Base-by-base conservation (phyloP, 768 basidiomycete genomes). In the Podaxis pistillaris region DNA sequence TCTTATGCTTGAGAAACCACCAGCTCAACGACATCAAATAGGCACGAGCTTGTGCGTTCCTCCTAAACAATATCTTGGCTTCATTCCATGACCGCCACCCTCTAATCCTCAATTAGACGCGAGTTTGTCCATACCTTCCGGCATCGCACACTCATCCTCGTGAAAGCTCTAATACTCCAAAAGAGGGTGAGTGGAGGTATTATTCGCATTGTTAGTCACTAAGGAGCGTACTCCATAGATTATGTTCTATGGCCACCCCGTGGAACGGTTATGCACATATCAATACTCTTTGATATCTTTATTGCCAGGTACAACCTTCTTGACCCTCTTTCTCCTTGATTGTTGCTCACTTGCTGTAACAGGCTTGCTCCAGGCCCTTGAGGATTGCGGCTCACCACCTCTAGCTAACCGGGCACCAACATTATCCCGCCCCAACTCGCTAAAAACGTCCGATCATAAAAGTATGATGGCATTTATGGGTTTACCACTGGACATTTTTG, bases 211-310 rank as follows among this genome's bases (percentile, higher is more conserved):
- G 12, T 3, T 3, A 4, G 12, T 2, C 26, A 13, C 19, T 50
- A 28, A 50, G 19, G 26, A 24, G 26, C 9, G 12, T 24, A 13
- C 7, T 30, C 47, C 28, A 4, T 70, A 96, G 94, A 91, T 98
- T 63, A 90, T 98, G 88, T 96, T 99, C 74, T 97, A 85, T 69
- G 96, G 96, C 5, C 93, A 96, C 70, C 96, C 96, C 0, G 96
- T 98, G 1, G 97, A 99, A 74, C 87, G 88, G 51, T 77, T 99
- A 19, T 98, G 96, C 77, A 98, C 95, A 26, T 98, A 94, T 71
- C 97, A 99, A 73, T 99, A 99, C 73, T 96, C 95, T 0, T 81
- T 98, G n/a, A 85, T 97, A 52, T 94, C 96, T 0, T 81, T 98
- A 7, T 83, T 98, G 64, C 96, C 96, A 9, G 91, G 93, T 93